Conservation (phyloP, 805 yeast species). For the Candida berthetii region DNA sequence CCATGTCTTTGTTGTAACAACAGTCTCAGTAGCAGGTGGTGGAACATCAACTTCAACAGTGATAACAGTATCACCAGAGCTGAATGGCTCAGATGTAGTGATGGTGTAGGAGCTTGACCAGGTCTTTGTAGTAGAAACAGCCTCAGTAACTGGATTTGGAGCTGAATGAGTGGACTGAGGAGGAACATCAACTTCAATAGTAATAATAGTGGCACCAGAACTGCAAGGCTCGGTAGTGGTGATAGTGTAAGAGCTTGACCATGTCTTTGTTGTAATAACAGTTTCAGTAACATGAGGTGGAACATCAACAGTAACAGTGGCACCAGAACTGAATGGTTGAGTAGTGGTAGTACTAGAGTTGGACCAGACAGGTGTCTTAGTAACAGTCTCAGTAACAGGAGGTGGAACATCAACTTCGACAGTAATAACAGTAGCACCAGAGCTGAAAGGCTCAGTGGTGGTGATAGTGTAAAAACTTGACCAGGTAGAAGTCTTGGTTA, state of each 20-base stretch:
- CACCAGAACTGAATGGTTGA: constrained; percentile 1
- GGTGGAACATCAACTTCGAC: neutral
- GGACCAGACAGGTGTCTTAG: neutral
- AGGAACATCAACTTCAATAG: constrained; percentile 2
- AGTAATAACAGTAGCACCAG: neutral
- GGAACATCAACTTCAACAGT: too few relatives aligned
- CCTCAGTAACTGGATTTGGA: too few relatives aligned
- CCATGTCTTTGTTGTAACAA: neutral
- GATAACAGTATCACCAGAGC: constrained; percentile 3
- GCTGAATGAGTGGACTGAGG: neutral
- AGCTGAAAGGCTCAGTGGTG: neutral
- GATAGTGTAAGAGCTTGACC: too few relatives aligned
- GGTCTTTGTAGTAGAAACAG: constrained; percentile 1
- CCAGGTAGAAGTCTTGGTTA: constrained; percentile 3
- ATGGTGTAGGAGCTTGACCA: constrained; percentile 1
- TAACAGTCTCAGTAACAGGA: neutral
- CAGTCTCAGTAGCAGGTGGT: constrained; percentile 1
- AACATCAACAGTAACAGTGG: too few relatives aligned
- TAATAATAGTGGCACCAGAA: too few relatives aligned
- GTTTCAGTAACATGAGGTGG: too few relatives aligned
- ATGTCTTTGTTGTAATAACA: too few relatives aligned
- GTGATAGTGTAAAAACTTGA: constrained; percentile 1
- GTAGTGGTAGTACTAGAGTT: neutral
- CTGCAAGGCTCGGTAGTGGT: too few relatives aligned
- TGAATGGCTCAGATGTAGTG: constrained; percentile 1